Percentiles rank a stretch among this genome's conserved stretches.
phyloP scores from a whole-genome alignment of 139 green algal genomes.

The Astrephomene gubernaculifera region DNA sequence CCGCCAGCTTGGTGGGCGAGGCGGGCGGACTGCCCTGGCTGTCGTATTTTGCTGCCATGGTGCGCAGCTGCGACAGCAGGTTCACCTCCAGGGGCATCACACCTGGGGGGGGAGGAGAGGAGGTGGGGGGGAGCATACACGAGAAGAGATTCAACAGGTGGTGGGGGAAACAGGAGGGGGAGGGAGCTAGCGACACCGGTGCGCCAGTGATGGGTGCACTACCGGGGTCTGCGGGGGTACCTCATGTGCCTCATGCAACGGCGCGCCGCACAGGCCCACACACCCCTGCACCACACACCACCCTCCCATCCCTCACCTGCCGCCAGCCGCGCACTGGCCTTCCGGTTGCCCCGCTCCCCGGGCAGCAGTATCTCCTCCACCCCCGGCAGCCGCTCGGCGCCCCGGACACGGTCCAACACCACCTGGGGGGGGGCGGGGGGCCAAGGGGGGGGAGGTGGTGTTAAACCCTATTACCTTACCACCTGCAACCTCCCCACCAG shows the following conservation, averaged over 20 bases:
- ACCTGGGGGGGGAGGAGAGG: slow-evolving; percentile 21
- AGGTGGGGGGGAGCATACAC: not conserved
- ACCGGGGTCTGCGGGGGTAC: too few relatives aligned
- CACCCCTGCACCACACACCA: too few relatives aligned
- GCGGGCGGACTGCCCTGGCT: slow-evolving; percentile 15
- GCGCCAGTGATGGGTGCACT: too few relatives aligned
- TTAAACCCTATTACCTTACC: too few relatives aligned
- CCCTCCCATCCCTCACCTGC: too few relatives aligned
- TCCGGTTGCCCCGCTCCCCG: slow-evolving; percentile 72
- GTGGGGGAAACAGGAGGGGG: not conserved
- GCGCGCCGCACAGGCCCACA: too few relatives aligned
- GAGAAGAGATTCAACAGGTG: too few relatives aligned
- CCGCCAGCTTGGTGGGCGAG: slow-evolving; percentile 27
- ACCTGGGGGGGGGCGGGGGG: slow-evolving; percentile 5
- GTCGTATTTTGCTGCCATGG: slow-evolving; percentile 40
- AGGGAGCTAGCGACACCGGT: too few relatives aligned
- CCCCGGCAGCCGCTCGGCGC: slow-evolving; percentile 59
- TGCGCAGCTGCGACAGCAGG: slow-evolving; percentile 52
- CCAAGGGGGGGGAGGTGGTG: too few relatives aligned
- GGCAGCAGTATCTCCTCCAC: slow-evolving; percentile 80
- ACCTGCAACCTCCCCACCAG: too few relatives aligned
- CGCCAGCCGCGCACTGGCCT: slow-evolving; percentile 48
- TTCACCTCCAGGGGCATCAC: slow-evolving; percentile 72
- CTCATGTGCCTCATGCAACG: too few relatives aligned
- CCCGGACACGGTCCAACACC: slow-evolving; percentile 71